Evolutionary conservation across 1,284 basidiomycete species (phyloP).

Genomic region (Microbotryomycetes sp.): DNA sequence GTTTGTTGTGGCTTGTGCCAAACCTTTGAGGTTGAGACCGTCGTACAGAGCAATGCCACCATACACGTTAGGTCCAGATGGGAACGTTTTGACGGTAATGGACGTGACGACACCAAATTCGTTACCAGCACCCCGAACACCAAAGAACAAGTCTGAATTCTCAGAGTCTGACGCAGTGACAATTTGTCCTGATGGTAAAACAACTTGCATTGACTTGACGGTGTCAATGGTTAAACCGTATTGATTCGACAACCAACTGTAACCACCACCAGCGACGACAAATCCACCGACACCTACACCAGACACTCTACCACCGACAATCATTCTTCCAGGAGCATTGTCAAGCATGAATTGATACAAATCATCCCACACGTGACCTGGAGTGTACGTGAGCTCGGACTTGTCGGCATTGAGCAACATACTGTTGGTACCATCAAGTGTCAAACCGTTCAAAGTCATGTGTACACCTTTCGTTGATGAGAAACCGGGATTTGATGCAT

Average conservation of each 20-base stretch:
- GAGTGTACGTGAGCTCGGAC: background rate
- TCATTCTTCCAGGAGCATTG: constrained; percentile 48
- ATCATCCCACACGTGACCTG: constrained; percentile 43
- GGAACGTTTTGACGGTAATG: constrained; percentile 9
- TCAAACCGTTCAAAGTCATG: constrained; percentile 53
- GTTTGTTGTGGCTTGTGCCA: constrained; percentile 1
- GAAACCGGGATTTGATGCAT: constrained; percentile 51
- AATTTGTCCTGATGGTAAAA: constrained; percentile 34
- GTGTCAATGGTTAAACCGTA: constrained; percentile 33
- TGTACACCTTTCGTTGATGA: constrained; percentile 55
- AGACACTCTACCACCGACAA: constrained; percentile 52
- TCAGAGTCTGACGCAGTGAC: constrained; percentile 28
- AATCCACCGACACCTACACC: constrained; percentile 38
- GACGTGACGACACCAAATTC: constrained; percentile 6
- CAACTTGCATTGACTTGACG: constrained; percentile 26
- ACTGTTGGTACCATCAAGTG: constrained; percentile 15
- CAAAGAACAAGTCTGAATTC: constrained; percentile 19
- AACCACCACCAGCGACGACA: constrained; percentile 23
- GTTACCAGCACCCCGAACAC: constrained; percentile 14
- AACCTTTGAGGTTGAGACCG: constrained; percentile 2
- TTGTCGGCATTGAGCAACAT: background rate
- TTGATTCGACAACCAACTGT: constrained; percentile 19
- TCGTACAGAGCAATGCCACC: constrained; percentile 7
- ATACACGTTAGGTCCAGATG: constrained; percentile 10
- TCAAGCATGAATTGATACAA: constrained; percentile 48